phyloP scores from a whole-genome alignment of 2,329 filamentous ascomycete species.

The Diaporthe sp. region DNA sequence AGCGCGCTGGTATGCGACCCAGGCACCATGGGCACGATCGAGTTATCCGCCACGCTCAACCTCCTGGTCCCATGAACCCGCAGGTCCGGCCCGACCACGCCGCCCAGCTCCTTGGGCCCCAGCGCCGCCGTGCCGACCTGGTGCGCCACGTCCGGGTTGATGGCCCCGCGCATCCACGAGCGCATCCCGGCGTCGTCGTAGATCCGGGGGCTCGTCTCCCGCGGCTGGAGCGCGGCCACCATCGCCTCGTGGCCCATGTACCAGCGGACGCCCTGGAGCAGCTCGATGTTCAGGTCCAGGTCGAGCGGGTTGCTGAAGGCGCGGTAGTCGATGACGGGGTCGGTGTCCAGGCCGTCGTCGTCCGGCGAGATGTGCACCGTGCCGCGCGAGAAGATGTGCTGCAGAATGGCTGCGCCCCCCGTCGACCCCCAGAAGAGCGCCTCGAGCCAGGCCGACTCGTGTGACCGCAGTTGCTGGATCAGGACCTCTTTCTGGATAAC shows the following conservation, averaged over 20 bases:
- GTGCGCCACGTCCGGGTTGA: slow-evolving; percentile 22
- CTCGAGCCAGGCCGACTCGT: slow-evolving; percentile 1
- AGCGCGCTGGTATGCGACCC: slow-evolving; percentile 24
- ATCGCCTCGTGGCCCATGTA: slow-evolving; percentile 35
- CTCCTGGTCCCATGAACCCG: slow-evolving; percentile 18
- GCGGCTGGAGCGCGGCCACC: slow-evolving; percentile 16
- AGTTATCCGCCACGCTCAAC: slow-evolving; percentile 30
- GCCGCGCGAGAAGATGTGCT: slow-evolving; percentile 23
- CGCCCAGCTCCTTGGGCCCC: slow-evolving; percentile 24
- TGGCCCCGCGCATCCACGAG: background rate
- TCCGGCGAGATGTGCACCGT: slow-evolving; percentile 41
- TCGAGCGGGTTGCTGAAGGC: slow-evolving; percentile 52
- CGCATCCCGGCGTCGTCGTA: slow-evolving; percentile 19
- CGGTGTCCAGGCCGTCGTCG: slow-evolving; percentile 45
- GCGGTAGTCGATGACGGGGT: slow-evolving; percentile 52
- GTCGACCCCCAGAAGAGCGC: background rate
- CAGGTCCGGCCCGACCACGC: slow-evolving; percentile 27
- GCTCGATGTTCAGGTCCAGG: slow-evolving; percentile 49
- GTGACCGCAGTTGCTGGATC: slow-evolving; percentile 10
- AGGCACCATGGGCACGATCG: slow-evolving; percentile 28
- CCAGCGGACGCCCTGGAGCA: slow-evolving; percentile 48
- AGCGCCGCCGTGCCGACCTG: slow-evolving; percentile 19
- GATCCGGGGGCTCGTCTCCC: background rate
- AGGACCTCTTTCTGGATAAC: slow-evolving; percentile 15
- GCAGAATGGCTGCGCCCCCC: background rate